A percentile compares a stretch with the other conserved stretches of the same genome.
Conservation (phyloP, 176 grass and related monocot genomes). For the Eragrostis nindensis region DNA sequence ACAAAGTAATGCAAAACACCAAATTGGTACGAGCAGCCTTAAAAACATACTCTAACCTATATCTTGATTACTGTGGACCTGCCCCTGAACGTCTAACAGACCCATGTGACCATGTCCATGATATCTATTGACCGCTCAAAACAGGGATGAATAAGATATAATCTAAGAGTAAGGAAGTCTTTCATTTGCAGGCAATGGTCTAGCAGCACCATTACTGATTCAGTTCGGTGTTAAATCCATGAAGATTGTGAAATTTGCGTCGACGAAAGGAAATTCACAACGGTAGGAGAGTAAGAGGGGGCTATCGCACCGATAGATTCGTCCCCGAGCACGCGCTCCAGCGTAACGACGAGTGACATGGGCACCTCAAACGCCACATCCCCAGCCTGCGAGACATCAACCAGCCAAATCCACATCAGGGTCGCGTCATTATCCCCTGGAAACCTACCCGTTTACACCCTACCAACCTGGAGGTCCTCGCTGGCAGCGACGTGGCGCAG, state of each 20-base stretch:
- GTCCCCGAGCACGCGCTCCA: constrained; percentile 89
- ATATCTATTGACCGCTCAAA: neutral
- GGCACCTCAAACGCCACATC: constrained; percentile 92
- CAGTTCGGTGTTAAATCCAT: constrained; percentile 21
- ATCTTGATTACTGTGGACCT: neutral
- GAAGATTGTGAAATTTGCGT: neutral
- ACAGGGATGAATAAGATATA: neutral
- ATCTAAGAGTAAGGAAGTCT: neutral
- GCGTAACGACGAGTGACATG: constrained; percentile 82
- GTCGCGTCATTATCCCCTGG: constrained; percentile 5
- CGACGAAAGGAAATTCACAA: neutral
- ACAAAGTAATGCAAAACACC: constrained; percentile 8
- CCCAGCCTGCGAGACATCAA: constrained; percentile 56
- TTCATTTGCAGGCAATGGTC: constrained; percentile 7
- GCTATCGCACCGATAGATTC: constrained; percentile 79
- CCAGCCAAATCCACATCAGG: constrained; percentile 14
- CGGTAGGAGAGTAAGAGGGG: neutral
- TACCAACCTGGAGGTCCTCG: constrained; percentile 69
- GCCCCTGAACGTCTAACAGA: neutral
- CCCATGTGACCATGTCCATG: neutral
- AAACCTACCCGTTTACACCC: neutral
- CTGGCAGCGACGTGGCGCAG: constrained; percentile 74
- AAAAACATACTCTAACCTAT: neutral
- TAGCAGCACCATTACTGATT: neutral
- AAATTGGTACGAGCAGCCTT: constrained; percentile 2